A percentile compares a stretch with the other conserved stretches of the same genome.
Evolutionary conservation across 306 rosid species (phyloP).

Genomic region (Cicer arietinum): DNA sequence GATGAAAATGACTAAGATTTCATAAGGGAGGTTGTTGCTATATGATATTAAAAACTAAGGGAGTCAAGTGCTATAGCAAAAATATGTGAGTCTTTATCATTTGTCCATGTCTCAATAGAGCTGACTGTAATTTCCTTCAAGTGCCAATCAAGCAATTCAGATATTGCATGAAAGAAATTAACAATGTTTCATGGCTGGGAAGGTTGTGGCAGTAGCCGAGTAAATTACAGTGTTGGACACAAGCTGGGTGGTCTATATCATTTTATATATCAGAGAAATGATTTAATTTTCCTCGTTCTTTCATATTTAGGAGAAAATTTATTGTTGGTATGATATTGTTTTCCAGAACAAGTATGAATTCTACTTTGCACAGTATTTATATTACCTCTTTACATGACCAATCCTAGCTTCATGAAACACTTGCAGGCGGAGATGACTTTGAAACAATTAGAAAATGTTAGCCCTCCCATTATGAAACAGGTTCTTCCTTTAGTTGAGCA

Average conservation of each 20-base stretch:
- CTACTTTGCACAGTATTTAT: constrained; percentile 16
- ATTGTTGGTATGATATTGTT: constrained; percentile 23
- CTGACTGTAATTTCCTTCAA: constrained; percentile 12
- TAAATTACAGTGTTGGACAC: constrained; percentile 18
- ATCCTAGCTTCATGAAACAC: constrained; percentile 40
- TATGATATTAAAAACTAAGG: constrained; percentile 43
- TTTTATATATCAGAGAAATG: constrained; percentile 12
- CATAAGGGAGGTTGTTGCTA: constrained; percentile 45
- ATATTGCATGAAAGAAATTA: constrained; percentile 25
- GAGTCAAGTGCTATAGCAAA: constrained; percentile 39
- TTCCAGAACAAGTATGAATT: neutral
- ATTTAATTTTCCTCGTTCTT: constrained; percentile 12
- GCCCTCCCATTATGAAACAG: constrained; percentile 98
- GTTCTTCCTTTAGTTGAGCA: constrained; percentile 96
- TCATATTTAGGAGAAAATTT: constrained; percentile 18
- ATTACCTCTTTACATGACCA: constrained; percentile 42
- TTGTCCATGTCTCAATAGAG: constrained; percentile 26
- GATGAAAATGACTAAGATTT: constrained; percentile 21
- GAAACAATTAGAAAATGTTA: constrained; percentile 76
- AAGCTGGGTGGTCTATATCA: constrained; percentile 28
- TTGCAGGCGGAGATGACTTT: constrained; percentile 96
- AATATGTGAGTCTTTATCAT: constrained; percentile 12
- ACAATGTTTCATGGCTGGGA: neutral
- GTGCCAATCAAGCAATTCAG: constrained; percentile 16
- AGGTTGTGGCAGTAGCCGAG: constrained; percentile 14